phyloP scores from a whole-genome alignment of 2,329 filamentous ascomycete species.

The Leptosphaerulina australis region DNA sequence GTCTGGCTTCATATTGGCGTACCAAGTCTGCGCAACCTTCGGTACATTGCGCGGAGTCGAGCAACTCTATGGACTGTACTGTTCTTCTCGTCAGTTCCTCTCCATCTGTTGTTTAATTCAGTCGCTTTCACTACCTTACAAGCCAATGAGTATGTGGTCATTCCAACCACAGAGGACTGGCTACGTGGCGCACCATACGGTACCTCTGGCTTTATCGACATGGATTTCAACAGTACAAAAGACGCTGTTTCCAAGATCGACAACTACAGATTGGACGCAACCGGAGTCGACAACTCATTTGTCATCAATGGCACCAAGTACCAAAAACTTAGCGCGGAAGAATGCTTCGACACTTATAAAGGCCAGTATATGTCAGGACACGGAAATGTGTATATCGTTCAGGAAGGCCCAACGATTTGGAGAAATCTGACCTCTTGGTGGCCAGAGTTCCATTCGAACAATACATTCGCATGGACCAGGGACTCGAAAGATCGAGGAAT shows the following conservation, averaged over 20 bases:
- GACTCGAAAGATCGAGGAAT: no score
- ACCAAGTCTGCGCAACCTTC: conserved; percentile 50
- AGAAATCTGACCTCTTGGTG: conserved; percentile 8
- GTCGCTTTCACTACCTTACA: conserved; percentile 24
- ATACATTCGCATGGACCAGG: conserved; percentile 1
- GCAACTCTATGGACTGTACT: conserved; percentile 3
- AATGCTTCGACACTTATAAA: conserved; percentile 19
- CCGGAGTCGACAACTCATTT: background rate
- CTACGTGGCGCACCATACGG: conserved; percentile 18
- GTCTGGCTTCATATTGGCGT: conserved; percentile 53
- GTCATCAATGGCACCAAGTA: background rate
- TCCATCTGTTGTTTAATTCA: conserved; percentile 31
- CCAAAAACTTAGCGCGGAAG: background rate
- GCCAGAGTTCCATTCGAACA: background rate
- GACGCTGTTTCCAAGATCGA: background rate
- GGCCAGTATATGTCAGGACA: conserved; percentile 17
- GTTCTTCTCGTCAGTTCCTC: conserved; percentile 17
- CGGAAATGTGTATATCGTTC: conserved; percentile 25
- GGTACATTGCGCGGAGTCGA: background rate
- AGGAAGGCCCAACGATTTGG: conserved; percentile 14
- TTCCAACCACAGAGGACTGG: conserved; percentile 21
- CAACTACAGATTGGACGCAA: background rate
- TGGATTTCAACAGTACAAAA: background rate
- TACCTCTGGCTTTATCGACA: conserved; percentile 5
- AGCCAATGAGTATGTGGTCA: conserved; percentile 23